phyloP scores from a whole-genome alignment of 768 basidiomycete genomes.

The Lentinula lateritia region DNA sequence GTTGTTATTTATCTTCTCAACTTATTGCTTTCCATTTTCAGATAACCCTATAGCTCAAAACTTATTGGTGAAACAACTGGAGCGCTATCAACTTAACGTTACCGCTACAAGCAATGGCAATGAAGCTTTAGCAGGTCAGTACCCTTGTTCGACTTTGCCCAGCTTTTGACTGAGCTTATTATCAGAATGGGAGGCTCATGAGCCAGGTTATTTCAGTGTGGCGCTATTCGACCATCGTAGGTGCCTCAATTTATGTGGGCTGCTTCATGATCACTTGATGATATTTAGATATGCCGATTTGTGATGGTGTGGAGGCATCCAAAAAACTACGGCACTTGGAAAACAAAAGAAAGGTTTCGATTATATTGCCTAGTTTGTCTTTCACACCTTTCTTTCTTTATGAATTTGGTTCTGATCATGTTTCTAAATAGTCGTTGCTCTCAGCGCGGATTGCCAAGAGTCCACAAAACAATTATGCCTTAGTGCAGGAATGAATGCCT shows the following conservation, averaged over 20 bases:
- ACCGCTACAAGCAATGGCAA: constrained; percentile 61
- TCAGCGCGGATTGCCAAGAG: constrained; percentile 75
- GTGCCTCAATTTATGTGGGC: constrained; percentile 11
- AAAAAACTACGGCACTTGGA: constrained; percentile 59
- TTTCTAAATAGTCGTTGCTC: constrained; percentile 48
- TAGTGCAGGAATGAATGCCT: constrained; percentile 76
- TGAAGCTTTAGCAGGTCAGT: constrained; percentile 54
- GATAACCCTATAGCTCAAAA: constrained; percentile 71
- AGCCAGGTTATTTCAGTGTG: constrained; percentile 62
- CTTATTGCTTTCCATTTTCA: constrained; percentile 17
- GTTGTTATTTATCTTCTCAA: neutral
- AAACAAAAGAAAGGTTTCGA: constrained; percentile 43
- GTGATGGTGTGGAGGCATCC: constrained; percentile 71
- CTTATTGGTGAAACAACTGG: constrained; percentile 60
- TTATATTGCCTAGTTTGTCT: constrained; percentile 51
- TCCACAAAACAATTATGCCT: constrained; percentile 70
- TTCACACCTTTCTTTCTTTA: neutral
- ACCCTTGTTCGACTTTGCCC: neutral
- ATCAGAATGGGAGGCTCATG: constrained; percentile 63
- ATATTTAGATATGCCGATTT: constrained; percentile 68
- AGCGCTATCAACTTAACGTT: constrained; percentile 56
- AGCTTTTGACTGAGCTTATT: neutral
- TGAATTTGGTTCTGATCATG: neutral
- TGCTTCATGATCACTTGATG: neutral
- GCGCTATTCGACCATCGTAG: constrained; percentile 74